A percentile compares a stretch with the other conserved stretches of the same genome.
Conservation (phyloP, 2,329 filamentous ascomycete genomes). For the Fusarium hainanense region DNA sequence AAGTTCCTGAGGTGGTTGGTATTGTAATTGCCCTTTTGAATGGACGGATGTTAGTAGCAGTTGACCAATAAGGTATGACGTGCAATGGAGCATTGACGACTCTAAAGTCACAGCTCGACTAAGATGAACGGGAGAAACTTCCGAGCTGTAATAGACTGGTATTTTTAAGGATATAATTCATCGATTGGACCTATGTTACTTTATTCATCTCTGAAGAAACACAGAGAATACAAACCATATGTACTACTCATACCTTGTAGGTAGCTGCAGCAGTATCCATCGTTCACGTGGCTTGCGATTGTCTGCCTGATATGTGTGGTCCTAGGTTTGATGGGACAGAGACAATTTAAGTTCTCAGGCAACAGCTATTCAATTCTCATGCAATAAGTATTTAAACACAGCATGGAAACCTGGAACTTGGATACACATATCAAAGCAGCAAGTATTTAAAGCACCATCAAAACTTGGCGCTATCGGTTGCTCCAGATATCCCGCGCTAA, state of each 20-base stretch:
- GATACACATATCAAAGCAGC: neutral
- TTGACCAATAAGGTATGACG: constrained; percentile 13
- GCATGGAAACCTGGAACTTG: no score
- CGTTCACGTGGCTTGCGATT: neutral
- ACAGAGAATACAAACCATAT: neutral
- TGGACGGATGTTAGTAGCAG: neutral
- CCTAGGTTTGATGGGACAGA: no score
- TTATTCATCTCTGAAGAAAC: neutral
- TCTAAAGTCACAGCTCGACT: neutral
- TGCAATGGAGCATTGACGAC: neutral
- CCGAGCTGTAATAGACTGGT: neutral
- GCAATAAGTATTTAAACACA: neutral
- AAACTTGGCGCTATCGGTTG: constrained; percentile 13
- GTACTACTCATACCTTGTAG: neutral
- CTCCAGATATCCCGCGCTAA: constrained; percentile 40
- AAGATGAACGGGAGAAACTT: neutral
- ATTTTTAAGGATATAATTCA: neutral
- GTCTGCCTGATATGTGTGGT: neutral
- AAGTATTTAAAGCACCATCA: neutral
- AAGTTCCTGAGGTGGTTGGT: neutral
- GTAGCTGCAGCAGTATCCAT: neutral
- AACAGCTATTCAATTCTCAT: neutral
- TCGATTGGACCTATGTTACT: neutral
- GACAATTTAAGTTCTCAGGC: neutral
- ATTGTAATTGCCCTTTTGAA: neutral